Evolutionary conservation across 495 filamentous ascomycete species (phyloP), one percentile per base, ranked within the genome.

Genomic region (Aspergillus homomorphus): DNA sequence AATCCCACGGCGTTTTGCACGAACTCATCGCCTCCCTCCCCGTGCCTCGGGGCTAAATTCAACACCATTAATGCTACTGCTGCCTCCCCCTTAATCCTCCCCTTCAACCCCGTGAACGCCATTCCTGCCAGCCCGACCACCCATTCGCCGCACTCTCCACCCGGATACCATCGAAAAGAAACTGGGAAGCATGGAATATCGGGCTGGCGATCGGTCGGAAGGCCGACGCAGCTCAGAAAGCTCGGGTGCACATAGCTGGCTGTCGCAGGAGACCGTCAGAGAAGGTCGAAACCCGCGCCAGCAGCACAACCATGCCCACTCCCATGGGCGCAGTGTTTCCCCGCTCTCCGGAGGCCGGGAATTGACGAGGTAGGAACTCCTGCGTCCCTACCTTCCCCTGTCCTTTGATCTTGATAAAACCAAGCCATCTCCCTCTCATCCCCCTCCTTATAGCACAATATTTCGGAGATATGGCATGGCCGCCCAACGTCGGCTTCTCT

Each of bases 201-300:
- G 62, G 19, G 71, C 70, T 45, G 66, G 64, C 33, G 66, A 73
- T 26, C 65, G 62, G 61, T 49, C 68, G 24, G 69, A 72, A 58
- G 68, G 66, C 26, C 70, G 77, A 45, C 73, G 78, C 66, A 78
- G 69, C 56, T 78, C 77, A 10, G 76, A 69, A 53, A 77, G 74
- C 69, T 74, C 77, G 24, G 75, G 69, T 28, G 69, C 66, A 42
- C 65, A 69, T 46, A 78, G 76, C 61, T 76, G 67, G 58, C 60
- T 69, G 24, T 76, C 77, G n/a, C 76, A 81, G 50, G 76, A 77
- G 26, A 81, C 74, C 5, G 65, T 81, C 23, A 75, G 66, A 57
- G 74, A 77, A 33, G 62, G 62, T 45, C 68, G 69, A 21, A 55
- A 38, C 28, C 58, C 59, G 33, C 63, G 41, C 59, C 60, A 51